Evolutionary conservation across 2,329 filamentous ascomycete genomes (phyloP).

Genomic region (Westerdykella aurantiaca): DNA sequence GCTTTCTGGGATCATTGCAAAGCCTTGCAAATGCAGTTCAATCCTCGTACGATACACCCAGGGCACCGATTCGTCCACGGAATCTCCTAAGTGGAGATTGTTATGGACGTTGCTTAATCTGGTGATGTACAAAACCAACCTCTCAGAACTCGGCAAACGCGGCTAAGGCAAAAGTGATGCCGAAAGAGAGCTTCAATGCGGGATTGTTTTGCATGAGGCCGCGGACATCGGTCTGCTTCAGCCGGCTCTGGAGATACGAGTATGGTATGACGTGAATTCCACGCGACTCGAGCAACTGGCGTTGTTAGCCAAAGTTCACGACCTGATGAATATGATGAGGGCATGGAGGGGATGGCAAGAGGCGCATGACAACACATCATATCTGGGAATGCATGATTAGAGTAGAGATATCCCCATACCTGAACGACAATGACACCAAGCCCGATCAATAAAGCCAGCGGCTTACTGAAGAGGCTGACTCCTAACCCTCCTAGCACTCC

Average conservation of each 20-base stretch:
- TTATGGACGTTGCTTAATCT: no score
- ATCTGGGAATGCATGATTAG: no score
- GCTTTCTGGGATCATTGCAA: conserved; percentile 35
- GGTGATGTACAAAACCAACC: neutral
- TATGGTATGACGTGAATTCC: conserved; percentile 50
- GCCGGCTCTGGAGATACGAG: conserved; percentile 45
- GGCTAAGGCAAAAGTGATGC: conserved; percentile 66
- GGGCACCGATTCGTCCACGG: conserved; percentile 20
- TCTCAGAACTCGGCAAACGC: conserved; percentile 45
- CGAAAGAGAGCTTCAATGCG: conserved; percentile 64
- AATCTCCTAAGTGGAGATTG: neutral
- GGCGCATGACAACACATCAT: no score
- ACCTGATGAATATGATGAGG: conserved; percentile 1
- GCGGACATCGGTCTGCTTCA: conserved; percentile 47
- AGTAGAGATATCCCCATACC: conserved; percentile 41
- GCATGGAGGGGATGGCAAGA: neutral
- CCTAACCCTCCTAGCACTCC: conserved; percentile 51
- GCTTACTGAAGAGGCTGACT: conserved; percentile 64
- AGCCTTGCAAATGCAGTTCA: conserved; percentile 32
- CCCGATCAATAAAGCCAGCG: conserved; percentile 62
- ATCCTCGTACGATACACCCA: conserved; percentile 23
- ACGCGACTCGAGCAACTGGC: conserved; percentile 46
- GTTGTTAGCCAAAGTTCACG: conserved; percentile 10
- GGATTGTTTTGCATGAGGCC: conserved; percentile 53
- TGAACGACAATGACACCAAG: conserved; percentile 59